These are phyloP conservation scores for Scalesia atractyloides DNA, from an alignment of 129 eudicot species.

Conservation along the genomic window DNA sequence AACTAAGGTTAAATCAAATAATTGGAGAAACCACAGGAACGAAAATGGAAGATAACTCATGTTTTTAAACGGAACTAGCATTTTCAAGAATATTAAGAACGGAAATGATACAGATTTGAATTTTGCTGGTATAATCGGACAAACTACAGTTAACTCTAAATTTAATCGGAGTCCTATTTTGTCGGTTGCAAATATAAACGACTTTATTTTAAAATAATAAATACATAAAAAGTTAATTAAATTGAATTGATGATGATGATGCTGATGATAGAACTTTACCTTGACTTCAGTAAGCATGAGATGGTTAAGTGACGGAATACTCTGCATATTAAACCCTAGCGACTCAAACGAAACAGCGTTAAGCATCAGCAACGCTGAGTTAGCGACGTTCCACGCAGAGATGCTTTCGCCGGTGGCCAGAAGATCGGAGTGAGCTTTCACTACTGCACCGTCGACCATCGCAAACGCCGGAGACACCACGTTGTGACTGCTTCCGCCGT, in stretches of 20 bases:
- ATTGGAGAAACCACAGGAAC: too few relatives aligned
- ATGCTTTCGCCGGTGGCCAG: conserved; percentile 56
- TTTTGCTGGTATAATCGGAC: too few relatives aligned
- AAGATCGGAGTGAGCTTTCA: conserved; percentile 55
- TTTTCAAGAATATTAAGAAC: too few relatives aligned
- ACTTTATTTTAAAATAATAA: background rate
- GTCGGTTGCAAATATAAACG: too few relatives aligned
- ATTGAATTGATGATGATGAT: background rate
- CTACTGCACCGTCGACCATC: conserved; percentile 57
- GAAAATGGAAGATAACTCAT: too few relatives aligned
- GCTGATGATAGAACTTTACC: conserved; percentile 63
- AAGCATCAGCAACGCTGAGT: conserved; percentile 54
- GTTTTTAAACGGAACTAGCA: too few relatives aligned
- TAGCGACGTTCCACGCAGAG: conserved; percentile 70
- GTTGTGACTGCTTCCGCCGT: conserved; percentile 14
- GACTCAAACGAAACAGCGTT: conserved; percentile 73
- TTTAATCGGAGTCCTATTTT: too few relatives aligned
- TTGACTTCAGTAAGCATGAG: conserved; percentile 69
- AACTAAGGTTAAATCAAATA: too few relatives aligned
- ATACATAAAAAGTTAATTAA: background rate
- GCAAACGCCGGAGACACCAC: conserved; percentile 20
- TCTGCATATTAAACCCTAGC: conserved; percentile 69
- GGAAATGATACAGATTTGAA: too few relatives aligned
- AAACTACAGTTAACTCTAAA: too few relatives aligned
- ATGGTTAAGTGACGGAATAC: conserved; percentile 59